phyloP scores from a whole-genome alignment of 768 basidiomycete genomes.

The Mycena epipterygia region DNA sequence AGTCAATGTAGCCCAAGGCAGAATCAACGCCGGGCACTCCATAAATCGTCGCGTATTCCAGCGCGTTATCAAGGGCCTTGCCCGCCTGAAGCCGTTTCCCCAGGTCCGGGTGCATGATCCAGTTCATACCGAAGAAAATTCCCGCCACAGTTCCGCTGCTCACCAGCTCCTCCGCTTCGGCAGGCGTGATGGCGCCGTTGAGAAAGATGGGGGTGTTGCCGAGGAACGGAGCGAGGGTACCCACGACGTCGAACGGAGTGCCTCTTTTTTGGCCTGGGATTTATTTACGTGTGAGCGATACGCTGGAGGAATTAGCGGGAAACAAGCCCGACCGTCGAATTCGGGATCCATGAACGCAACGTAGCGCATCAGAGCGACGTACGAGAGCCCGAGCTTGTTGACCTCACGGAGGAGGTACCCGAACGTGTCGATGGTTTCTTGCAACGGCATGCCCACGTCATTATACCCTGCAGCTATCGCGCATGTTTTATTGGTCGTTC shows the following conservation, averaged over 20 bases:
- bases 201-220: constrained; percentile 52
- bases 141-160: constrained; percentile 50
- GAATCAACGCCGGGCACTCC: constrained; percentile 41
- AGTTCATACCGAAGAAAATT: constrained; percentile 51
- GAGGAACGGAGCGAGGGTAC: constrained; percentile 50
- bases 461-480: neutral
- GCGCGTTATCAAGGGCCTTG: constrained; percentile 49
- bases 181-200: constrained; percentile 51
- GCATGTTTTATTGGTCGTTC: neutral
- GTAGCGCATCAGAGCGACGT: constrained; percentile 50
- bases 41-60: constrained; percentile 43
- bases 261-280: neutral
- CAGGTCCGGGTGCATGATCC: constrained; percentile 56
- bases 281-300: neutral
- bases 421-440: no score
- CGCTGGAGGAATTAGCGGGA: neutral
- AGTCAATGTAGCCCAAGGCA: constrained; percentile 53
- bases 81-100: constrained; percentile 51
- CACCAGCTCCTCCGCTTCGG: constrained; percentile 53
- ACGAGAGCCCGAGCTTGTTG: constrained; percentile 37
- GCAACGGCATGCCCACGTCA: constrained; percentile 26
- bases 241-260: constrained; percentile 49
- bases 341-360: constrained; percentile 37
- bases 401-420: no score
- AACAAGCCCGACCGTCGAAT: neutral